Evolutionary conservation across 768 basidiomycete species (phyloP), one percentile per base, ranked within the genome.

Genomic region (Psilocybe sp.): DNA sequence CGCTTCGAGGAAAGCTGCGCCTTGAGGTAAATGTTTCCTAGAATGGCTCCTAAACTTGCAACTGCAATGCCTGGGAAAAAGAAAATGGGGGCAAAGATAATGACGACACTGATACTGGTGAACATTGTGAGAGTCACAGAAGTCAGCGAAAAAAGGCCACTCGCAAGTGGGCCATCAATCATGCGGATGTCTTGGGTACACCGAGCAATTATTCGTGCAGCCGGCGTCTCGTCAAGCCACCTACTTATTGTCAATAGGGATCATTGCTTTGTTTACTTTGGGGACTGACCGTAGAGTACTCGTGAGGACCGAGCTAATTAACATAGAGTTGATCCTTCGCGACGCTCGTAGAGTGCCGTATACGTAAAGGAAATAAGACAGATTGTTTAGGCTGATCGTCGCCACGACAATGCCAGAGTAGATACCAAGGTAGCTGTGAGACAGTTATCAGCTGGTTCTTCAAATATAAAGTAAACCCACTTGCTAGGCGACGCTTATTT

Each of bases 21-120:
- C 44, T 63, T 60, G 15, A 74, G 64, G 50, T 76, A 76, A 4
- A 74, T 50, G 40, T 70, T 68, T 18, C 49, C 49, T 34, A 74
- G 59, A 50, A 65, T 61, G 23, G 65, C 69, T 0, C 78, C 81
- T 7, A 78, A 10, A 0, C 69, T 50, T 7, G 65, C 69, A 5
- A 77, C 63, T 4, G 67, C 14, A 14, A 70, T 16, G 7, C 75
- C 77, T 1, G 73, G 72, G n/a, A 74, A 35, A 14, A 75, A 50
- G 56, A 76, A 78, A 2, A 68, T 53, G 0, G 77, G 77, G 1
- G 71, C 68, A 28, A 72, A 67, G 31, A 70, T 31, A 11, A 76
- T 51, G 5, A 79, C 66, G 0, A 73, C 73, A 1, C 57, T 56
- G 28, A 79, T 61, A 47, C 69, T 73, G 40, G 66, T 58, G 18